phyloP scores from a whole-genome alignment of 768 basidiomycete species.

The Amanita pseudoporphyria region DNA sequence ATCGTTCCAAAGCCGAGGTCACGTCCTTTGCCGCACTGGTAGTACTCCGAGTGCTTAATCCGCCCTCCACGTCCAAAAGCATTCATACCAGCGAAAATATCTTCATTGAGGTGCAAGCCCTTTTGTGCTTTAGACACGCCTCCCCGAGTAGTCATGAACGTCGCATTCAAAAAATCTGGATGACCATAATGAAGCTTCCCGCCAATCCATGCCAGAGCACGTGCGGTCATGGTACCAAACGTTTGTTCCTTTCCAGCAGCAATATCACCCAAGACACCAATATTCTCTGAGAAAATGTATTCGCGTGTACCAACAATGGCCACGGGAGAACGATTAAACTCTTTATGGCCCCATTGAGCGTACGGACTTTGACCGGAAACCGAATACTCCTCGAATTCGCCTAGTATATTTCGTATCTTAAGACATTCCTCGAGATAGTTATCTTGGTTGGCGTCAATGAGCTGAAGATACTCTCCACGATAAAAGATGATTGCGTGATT shows the following conservation, averaged over 20 bases:
- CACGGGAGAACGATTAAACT: conserved; percentile 83
- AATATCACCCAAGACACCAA: conserved; percentile 97
- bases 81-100: conserved; percentile 99
- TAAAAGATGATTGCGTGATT: conserved; percentile 99
- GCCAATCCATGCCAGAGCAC: conserved; percentile 93
- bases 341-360: conserved; percentile 91
- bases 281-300: conserved; percentile 99
- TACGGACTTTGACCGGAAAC: conserved; percentile 92
- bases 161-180: conserved; percentile 97
- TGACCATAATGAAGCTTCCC: conserved; percentile 99
- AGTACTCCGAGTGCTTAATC: conserved; percentile 99
- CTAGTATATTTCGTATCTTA: conserved; percentile 96
- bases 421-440: conserved; percentile 99
- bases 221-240: conserved; percentile 96
- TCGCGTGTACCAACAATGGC: conserved; percentile 98
- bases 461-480: conserved; percentile 96
- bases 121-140: conserved; percentile 99
- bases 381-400: conserved; percentile 94
- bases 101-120: conserved; percentile 96
- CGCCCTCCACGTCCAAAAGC: conserved; percentile 96
- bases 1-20: conserved; percentile 99
- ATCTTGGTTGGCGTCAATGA: conserved; percentile 99
- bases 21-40: conserved; percentile 98
- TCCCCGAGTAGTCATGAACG: conserved; percentile 97
- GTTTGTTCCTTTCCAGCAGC: conserved; percentile 99